Percentiles rank a stretch among this genome's conserved stretches.
These are phyloP conservation scores for Nannochloris sp. DNA, from an alignment of 139 green algal species.

Conservation along the genomic window DNA sequence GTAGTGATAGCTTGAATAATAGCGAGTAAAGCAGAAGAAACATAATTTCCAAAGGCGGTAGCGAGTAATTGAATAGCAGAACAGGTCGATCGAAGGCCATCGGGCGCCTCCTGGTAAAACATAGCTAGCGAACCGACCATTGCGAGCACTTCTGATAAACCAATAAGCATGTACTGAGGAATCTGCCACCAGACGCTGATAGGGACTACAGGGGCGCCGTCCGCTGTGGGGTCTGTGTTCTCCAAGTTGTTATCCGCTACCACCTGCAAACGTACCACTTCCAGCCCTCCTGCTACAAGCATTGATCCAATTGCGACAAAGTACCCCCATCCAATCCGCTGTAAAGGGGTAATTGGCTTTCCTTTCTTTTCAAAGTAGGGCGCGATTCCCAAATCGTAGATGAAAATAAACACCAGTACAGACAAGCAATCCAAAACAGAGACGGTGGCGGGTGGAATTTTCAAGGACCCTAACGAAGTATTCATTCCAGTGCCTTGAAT, in stretches of 20 bases:
- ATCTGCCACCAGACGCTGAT: conserved; percentile 29
- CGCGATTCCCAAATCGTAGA: conserved; percentile 20
- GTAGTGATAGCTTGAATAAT: conserved; percentile 11
- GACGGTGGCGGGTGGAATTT: conserved; percentile 9
- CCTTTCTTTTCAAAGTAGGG: conserved; percentile 4
- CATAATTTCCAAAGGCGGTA: conserved; percentile 25
- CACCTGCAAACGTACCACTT: conserved; percentile 7
- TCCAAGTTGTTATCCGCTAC: conserved; percentile 12
- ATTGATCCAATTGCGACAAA: conserved; percentile 16
- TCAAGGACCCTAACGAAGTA: conserved; percentile 4
- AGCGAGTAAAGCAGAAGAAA: conserved; percentile 14
- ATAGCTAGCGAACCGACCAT: conserved; percentile 33
- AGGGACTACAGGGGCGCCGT: conserved; percentile 1
- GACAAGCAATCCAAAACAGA: conserved; percentile 4
- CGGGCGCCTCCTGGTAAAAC: conserved; percentile 39
- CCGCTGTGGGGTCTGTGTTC: conserved; percentile 3
- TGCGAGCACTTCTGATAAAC: conserved; percentile 32
- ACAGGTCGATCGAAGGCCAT: conserved; percentile 29
- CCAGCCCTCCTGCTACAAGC: conserved; percentile 22
- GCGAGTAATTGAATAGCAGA: conserved; percentile 29
- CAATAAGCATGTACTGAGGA: conserved; percentile 37
- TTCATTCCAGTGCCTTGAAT: conserved; percentile 75
- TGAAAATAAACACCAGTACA: neutral
- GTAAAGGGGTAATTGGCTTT: conserved; percentile 15
- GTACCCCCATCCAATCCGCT: conserved; percentile 26